phyloP scores from a whole-genome alignment of 495 filamentous ascomycete species.

The Sordaria brevicollis region DNA sequence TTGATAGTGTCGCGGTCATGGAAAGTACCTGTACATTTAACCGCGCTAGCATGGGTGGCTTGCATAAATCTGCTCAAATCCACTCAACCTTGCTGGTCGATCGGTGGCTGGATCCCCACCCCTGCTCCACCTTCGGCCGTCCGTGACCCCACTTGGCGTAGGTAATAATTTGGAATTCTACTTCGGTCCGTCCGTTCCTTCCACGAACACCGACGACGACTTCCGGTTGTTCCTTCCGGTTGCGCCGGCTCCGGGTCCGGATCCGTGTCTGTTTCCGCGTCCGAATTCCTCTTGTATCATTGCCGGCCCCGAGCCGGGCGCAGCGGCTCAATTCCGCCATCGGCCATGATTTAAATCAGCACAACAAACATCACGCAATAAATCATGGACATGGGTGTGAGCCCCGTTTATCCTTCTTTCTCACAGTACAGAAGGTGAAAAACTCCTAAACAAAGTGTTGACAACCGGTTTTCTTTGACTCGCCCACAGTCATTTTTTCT shows the following conservation, averaged over 20 bases:
- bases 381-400: neutral
- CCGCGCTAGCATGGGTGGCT: neutral
- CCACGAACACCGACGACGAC: neutral
- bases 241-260: neutral
- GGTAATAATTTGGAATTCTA: neutral
- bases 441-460: neutral
- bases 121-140: neutral
- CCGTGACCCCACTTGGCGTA: neutral
- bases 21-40: slow-evolving; percentile 9
- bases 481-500: neutral
- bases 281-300: no score
- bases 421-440: neutral
- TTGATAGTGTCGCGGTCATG: neutral
- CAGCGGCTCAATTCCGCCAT: neutral
- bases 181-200: neutral
- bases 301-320: neutral
- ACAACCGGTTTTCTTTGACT: neutral
- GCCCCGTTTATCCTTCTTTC: neutral
- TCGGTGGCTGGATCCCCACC: neutral
- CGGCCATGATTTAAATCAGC: neutral
- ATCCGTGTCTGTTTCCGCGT: neutral
- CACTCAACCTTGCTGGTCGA: slow-evolving; percentile 6
- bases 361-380: neutral
- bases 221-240: neutral
- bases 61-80: slow-evolving; percentile 24